Conservation (phyloP, 2,329 filamentous ascomycete genomes). For the Pseudogymnoascus sp. region DNA sequence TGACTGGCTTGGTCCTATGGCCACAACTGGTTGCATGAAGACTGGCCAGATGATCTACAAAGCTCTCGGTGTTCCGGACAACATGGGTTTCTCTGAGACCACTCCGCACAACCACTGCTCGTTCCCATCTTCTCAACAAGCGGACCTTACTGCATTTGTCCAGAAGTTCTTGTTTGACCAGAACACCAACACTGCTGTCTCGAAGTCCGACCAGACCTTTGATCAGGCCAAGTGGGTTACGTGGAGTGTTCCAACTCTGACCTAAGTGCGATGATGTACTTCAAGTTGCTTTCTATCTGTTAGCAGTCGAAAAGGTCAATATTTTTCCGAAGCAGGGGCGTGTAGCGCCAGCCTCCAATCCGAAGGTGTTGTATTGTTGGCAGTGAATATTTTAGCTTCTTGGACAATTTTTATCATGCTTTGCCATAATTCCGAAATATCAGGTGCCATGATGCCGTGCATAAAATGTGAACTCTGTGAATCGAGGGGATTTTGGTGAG, state of each 20-base stretch:
- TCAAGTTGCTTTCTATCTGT: not conserved
- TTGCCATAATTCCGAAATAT: not conserved
- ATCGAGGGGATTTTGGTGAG: not conserved
- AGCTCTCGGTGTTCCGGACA: slow-evolving; percentile 44
- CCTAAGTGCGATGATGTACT: slow-evolving; percentile 9
- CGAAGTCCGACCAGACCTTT: slow-evolving; percentile 17
- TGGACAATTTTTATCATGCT: not conserved
- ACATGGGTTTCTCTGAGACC: slow-evolving; percentile 45
- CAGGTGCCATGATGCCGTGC: not conserved
- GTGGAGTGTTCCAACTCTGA: slow-evolving; percentile 25
- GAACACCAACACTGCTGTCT: slow-evolving; percentile 20
- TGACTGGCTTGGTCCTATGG: slow-evolving; percentile 48
- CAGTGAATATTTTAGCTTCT: slow-evolving; percentile 8
- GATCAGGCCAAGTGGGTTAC: slow-evolving; percentile 25
- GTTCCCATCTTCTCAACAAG: slow-evolving; percentile 40
- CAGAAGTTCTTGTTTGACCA: slow-evolving; percentile 38
- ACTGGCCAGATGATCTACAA: slow-evolving; percentile 48
- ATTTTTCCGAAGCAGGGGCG: not conserved
- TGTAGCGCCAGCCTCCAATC: not conserved
- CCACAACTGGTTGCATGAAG: slow-evolving; percentile 48
- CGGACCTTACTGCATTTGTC: slow-evolving; percentile 43
- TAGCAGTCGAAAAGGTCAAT: not conserved
- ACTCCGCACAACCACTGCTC: slow-evolving; percentile 44
- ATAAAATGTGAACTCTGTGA: not conserved
- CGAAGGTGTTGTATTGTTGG: not conserved